Evolutionary conservation across 805 yeast species (phyloP).

Genomic region (Kluyveromyces lactis): DNA sequence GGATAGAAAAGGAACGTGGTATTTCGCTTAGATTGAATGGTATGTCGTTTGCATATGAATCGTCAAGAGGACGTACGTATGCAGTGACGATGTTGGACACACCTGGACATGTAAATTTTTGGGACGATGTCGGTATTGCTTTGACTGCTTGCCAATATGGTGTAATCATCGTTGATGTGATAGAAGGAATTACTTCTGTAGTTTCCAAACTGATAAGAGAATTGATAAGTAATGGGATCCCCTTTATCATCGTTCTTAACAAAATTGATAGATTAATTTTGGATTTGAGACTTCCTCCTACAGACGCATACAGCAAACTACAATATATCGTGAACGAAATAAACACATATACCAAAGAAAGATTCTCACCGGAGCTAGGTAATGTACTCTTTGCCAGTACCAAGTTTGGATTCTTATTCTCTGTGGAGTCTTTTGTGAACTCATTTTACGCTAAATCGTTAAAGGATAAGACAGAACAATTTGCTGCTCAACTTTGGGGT

Average conservation of each 20-base stretch:
- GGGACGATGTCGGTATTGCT: slow-evolving; percentile 61
- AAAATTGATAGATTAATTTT: slow-evolving; percentile 80
- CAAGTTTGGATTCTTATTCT: slow-evolving; percentile 53
- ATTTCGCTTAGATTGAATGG: slow-evolving; percentile 57
- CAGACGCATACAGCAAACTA: slow-evolving; percentile 65
- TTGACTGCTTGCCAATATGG: slow-evolving; percentile 56
- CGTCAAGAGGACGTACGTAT: slow-evolving; percentile 44
- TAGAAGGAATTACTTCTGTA: slow-evolving; percentile 70
- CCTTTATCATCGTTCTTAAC: slow-evolving; percentile 57
- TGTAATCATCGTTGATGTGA: slow-evolving; percentile 67
- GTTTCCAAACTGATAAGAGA: slow-evolving; percentile 46
- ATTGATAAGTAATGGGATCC: slow-evolving; percentile 41
- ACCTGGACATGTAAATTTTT: slow-evolving; percentile 87
- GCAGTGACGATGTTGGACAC: slow-evolving; percentile 66
- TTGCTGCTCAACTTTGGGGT: slow-evolving; percentile 70
- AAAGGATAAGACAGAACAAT: slow-evolving; percentile 30
- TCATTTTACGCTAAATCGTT: slow-evolving; percentile 35
- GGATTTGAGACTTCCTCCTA: slow-evolving; percentile 69
- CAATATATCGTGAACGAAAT: slow-evolving; percentile 51
- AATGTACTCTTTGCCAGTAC: slow-evolving; percentile 75
- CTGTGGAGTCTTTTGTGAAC: slow-evolving; percentile 54
- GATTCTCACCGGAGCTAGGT: slow-evolving; percentile 49
- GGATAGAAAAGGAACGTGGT: slow-evolving; percentile 63
- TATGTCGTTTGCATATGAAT: slow-evolving; percentile 50
- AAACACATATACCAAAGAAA: slow-evolving; percentile 43